Conservation (phyloP, 345 rosid species). For the Arabidopsis suecica region DNA sequence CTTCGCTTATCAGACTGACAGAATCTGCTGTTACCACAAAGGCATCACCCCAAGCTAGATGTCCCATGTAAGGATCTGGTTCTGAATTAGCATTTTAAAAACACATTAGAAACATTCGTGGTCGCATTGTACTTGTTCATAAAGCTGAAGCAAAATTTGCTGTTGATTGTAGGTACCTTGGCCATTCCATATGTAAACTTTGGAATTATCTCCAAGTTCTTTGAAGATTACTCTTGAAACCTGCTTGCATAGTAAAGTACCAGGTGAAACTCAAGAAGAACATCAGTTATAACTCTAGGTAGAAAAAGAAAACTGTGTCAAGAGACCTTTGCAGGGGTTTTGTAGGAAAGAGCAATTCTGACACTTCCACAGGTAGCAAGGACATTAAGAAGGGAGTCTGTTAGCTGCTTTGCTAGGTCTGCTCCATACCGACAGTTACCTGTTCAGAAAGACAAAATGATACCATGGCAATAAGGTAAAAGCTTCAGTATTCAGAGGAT, state of each 20-base stretch:
- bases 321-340: slow-evolving; percentile 84
- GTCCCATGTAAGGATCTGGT: slow-evolving; percentile 90
- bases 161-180: slow-evolving; percentile 59
- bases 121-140: slow-evolving; percentile 20
- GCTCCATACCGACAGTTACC: slow-evolving; percentile 86
- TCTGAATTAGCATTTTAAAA: slow-evolving; percentile 54
- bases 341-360: slow-evolving; percentile 79
- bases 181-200: slow-evolving; percentile 86
- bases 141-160: not conserved
- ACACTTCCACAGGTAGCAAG: slow-evolving; percentile 81
- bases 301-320: slow-evolving; percentile 17
- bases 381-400: slow-evolving; percentile 59
- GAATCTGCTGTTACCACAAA: slow-evolving; percentile 96
- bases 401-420: slow-evolving; percentile 85
- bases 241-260: slow-evolving; percentile 45
- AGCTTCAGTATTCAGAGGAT: slow-evolving; percentile 13
- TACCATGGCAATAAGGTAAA: not conserved
- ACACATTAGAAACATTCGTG: slow-evolving; percentile 27
- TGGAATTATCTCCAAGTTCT: slow-evolving; percentile 79
- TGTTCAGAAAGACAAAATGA: slow-evolving; percentile 30
- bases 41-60: slow-evolving; percentile 99
- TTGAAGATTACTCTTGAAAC: slow-evolving; percentile 67
- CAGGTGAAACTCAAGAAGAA: slow-evolving; percentile 11
- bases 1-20: slow-evolving; percentile 90
- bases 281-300: not conserved